phyloP scores from a whole-genome alignment of 164 flowering plant species.

The Vitis amurensis region DNA sequence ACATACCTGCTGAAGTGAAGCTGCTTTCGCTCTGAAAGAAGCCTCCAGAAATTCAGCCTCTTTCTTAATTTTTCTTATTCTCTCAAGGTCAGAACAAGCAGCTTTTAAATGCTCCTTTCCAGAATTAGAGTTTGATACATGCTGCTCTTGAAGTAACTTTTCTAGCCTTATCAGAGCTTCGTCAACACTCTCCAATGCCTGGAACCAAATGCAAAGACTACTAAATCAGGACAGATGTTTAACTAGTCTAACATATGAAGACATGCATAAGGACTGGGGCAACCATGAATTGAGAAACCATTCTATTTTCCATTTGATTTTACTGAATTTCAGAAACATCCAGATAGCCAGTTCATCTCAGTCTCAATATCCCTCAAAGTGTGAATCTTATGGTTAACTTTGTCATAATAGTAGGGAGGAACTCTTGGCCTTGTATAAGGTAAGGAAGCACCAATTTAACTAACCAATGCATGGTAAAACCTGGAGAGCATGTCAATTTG shows the following conservation, averaged over 20 bases:
- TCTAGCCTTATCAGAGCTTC: constrained; percentile 84
- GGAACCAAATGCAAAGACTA: constrained; percentile 14
- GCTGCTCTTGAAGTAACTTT: constrained; percentile 78
- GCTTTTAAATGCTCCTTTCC: constrained; percentile 91
- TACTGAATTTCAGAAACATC: too few relatives aligned
- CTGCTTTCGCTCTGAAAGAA: constrained; percentile 97
- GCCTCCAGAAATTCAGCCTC: constrained; percentile 98
- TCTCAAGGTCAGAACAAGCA: constrained; percentile 98
- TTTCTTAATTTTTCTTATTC: constrained; percentile 89
- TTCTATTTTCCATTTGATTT: too few relatives aligned
- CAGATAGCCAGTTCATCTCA: too few relatives aligned
- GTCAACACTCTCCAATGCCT: constrained; percentile 97
- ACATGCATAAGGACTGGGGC: constrained; percentile 1
- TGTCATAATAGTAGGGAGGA: too few relatives aligned
- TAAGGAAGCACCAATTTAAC: too few relatives aligned
- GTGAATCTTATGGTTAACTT: too few relatives aligned
- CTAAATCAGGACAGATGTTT: constrained; percentile 1
- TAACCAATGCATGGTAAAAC: too few relatives aligned
- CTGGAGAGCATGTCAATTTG: too few relatives aligned
- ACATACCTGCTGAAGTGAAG: constrained; percentile 79
- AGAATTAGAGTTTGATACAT: constrained; percentile 74
- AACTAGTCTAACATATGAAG: neutral
- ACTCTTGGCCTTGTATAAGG: too few relatives aligned
- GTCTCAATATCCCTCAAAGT: too few relatives aligned
- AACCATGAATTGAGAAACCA: neutral